phyloP scores from a whole-genome alignment of 2,329 filamentous ascomycete genomes.

The Neonectria faginata region DNA sequence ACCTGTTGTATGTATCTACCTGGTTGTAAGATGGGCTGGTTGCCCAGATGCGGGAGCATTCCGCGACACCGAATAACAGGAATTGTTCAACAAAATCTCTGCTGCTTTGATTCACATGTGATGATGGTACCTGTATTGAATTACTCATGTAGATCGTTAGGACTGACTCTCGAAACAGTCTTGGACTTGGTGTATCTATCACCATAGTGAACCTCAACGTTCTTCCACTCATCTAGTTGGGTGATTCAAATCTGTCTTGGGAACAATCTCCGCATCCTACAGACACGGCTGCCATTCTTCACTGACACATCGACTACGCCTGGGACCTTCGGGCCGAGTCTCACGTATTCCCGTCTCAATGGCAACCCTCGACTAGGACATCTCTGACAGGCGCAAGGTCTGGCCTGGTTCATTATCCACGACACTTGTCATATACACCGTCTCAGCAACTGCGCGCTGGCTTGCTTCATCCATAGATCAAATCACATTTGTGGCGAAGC shows the following conservation, averaged over 20 bases:
- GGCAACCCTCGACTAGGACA: too few species aligned
- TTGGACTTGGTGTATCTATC: background rate
- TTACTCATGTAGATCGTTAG: too few species aligned
- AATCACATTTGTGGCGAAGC: background rate
- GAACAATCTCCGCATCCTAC: too few species aligned
- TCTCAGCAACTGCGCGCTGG: background rate
- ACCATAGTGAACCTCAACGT: background rate
- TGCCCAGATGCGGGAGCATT: constrained; percentile 19
- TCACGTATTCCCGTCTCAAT: too few species aligned
- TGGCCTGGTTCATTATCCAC: background rate
- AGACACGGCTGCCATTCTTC: too few species aligned
- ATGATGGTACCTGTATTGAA: background rate
- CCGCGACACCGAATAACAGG: constrained; percentile 19
- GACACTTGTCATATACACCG: background rate
- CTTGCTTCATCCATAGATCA: background rate
- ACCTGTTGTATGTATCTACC: constrained; percentile 23
- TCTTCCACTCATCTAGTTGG: background rate
- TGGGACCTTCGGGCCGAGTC: too few species aligned
- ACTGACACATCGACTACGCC: too few species aligned
- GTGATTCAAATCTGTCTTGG: too few species aligned
- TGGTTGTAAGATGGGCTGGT: constrained; percentile 24
- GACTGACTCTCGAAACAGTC: background rate
- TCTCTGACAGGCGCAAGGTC: too few species aligned
- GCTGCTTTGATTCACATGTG: background rate
- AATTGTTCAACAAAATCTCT: constrained; percentile 17